Evolutionary conservation across 1,139 yeast species (phyloP), one percentile per base, ranked within the genome.

Genomic region (Arxiozyma bovina): DNA sequence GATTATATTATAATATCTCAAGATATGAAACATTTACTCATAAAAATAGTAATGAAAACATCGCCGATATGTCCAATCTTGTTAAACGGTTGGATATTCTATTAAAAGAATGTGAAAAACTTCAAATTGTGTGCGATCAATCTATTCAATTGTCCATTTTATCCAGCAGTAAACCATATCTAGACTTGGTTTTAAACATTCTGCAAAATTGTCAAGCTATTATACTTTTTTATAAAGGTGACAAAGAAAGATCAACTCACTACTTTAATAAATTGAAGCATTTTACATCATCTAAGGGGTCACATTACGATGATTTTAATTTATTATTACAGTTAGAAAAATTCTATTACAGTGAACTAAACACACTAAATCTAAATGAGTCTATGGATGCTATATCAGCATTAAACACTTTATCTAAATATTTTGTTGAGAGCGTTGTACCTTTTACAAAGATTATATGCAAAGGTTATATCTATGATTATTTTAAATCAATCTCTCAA

Each of bases 321-420:
- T 51, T 34, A 21, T 58, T 61, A 44, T 52, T 68, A 50, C 45
- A 60, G n/a, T 18, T 66, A 42, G 70, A 68, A 53, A 63, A 61
- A 38, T 48, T 66, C 17, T 68, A 63, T 53, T 67, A 66, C 50
- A 57, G 5, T 43, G 40, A 34, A 34, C 40, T 34, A 34, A 34
- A 34, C n/a, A 34, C 40, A 34, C 43, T 55, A 9, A 42, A 44
- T 22, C 8, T 47, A 22, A 38, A 15, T 27, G 44, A 34, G 6
- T 17, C 22, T 12, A 17, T 27, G 1, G 50, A 52, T 34, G 18
- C 55, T 20, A 23, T 15, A 17, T 21, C 42, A 7, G 21, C 17
- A 18, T 17, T 46, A 27, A 46, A 15, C 11, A 34, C 34, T 57
- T 9, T 34, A 57, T 46, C 48, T 53, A 22, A 38, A 45, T 21